phyloP scores from a whole-genome alignment of 2,329 filamentous ascomycete genomes.

The Fonsecaea nubica region DNA sequence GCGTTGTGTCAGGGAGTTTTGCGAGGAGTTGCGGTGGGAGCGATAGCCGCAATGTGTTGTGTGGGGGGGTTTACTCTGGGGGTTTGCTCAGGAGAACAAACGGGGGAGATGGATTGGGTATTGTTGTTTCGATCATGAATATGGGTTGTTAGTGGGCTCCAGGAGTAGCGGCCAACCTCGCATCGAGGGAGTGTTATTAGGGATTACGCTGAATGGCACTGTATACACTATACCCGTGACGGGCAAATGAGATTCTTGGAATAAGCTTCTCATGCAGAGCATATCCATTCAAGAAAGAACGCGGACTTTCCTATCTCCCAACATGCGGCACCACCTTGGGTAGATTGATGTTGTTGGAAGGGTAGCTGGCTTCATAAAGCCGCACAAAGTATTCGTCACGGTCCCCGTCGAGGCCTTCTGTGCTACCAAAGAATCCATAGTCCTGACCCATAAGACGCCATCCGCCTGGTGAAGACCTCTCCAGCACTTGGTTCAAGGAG shows the following conservation, averaged over 20 bases:
- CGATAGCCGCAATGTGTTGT: no score
- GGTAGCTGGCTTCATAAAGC: neutral
- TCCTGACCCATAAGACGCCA: constrained; percentile 11
- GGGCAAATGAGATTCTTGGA: no score
- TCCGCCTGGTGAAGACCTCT: constrained; percentile 34
- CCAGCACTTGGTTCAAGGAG: constrained; percentile 42
- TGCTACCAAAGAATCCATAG: neutral
- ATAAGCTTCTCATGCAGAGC: neutral
- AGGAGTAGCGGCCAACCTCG: neutral
- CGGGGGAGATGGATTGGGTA: no score
- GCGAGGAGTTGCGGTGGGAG: neutral
- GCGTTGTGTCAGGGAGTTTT: neutral
- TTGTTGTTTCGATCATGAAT: no score
- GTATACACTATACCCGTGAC: neutral
- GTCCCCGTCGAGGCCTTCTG: neutral
- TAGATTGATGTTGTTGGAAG: neutral
- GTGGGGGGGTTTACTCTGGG: no score
- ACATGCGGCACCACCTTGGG: neutral
- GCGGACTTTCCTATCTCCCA: neutral
- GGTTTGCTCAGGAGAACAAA: no score
- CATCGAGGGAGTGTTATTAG: neutral
- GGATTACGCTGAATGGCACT: neutral
- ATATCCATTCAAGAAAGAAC: neutral
- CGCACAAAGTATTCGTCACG: neutral
- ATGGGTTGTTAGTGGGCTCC: neutral